These are phyloP conservation scores for Pachyrhizus erosus DNA, from an alignment of 306 rosid species.

Conservation along the genomic window DNA sequence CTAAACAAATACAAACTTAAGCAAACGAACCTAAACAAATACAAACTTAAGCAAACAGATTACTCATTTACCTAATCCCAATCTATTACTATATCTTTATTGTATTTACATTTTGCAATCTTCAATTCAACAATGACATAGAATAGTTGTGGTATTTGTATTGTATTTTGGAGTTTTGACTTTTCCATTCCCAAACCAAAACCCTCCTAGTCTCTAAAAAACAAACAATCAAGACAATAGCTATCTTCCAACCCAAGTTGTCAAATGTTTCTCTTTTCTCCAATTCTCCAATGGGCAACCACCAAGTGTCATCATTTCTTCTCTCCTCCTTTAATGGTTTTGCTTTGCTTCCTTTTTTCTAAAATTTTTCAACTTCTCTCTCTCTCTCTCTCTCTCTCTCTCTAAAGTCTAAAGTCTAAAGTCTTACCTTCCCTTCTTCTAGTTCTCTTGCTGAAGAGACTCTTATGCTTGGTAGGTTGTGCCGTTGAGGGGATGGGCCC, in stretches of 20 bases:
- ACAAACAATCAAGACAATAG: constrained; percentile 52
- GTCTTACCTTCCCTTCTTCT: constrained; percentile 43
- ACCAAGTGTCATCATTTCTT: constrained; percentile 58
- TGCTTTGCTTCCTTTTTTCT: constrained; percentile 38
- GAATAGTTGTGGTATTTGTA: constrained; percentile 35
- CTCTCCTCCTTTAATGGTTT: constrained; percentile 62
- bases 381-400: constrained; percentile 6
- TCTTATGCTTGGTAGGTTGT: constrained; percentile 83
- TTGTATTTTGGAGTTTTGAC: constrained; percentile 44
- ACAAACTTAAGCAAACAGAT: no score
- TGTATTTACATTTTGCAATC: constrained; percentile 15
- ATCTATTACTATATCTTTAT: neutral
- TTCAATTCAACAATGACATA: constrained; percentile 19
- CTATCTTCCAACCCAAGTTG: constrained; percentile 68
- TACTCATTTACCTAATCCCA: no score
- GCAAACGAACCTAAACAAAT: no score
- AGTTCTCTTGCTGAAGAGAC: constrained; percentile 53
- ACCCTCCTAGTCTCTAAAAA: constrained; percentile 29
- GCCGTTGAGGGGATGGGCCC: constrained; percentile 83
- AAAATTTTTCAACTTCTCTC: neutral
- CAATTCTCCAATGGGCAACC: constrained; percentile 46
- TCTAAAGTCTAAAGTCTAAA: neutral
- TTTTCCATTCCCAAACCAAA: constrained; percentile 15
- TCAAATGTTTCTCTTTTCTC: constrained; percentile 53
- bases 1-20: no score